Base-by-base conservation (phyloP, 2,329 filamentous ascomycete genomes). In the Plenodomus lindquistii region DNA sequence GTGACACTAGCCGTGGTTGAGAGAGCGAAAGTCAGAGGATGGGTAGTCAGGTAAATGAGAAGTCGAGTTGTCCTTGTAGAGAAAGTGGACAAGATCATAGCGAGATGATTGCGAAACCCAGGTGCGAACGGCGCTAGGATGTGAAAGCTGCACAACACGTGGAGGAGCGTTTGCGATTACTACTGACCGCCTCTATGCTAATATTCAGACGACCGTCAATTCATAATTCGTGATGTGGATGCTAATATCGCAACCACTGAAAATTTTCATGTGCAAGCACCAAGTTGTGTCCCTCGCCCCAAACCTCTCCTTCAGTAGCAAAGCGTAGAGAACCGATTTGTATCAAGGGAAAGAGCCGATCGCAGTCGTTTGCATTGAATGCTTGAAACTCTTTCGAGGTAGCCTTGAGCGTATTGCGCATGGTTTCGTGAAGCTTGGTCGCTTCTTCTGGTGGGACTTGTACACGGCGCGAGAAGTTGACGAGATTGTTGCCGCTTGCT, bases 181-280 rank as follows among this genome's bases (percentile, higher is more conserved):
- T 15, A 31, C 27, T 31, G 6, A 11, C 27, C 4, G 11, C 27
- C 6, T 13, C 11, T 31, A 31, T 31, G 27, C 27, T 31, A 31
- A 31, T 8, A 31, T 13, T 31, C 27, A 31, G 15, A 31, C 11
- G 10, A 13, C 27, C 27, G 27, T 31, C 9, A 31, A 31, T 8
- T 31, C 27, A 13, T 31, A 31, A 31, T 8, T 31, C 27, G 27
- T 31, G 4, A 31, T 31, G 15, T 15, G 27, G 9, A 43, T 31
- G 18, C 52, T 53, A 60, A 48, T 63, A 67, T 35, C 51, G 50
- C 17, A 67, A 43, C 65, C 65, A 67, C 37, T 65, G 64, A 24
- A 67, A 67, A 31, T 66, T 62, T 31, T 60, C 55, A 17, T 65
- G 56, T 9, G 63, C 63, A n/a, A 67, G 48, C 34, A 67, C 61